Percentiles rank a stretch among this genome's conserved stretches.
Conservation (phyloP, 2,329 filamentous ascomycete genomes). For the Thelonectria discophora region DNA sequence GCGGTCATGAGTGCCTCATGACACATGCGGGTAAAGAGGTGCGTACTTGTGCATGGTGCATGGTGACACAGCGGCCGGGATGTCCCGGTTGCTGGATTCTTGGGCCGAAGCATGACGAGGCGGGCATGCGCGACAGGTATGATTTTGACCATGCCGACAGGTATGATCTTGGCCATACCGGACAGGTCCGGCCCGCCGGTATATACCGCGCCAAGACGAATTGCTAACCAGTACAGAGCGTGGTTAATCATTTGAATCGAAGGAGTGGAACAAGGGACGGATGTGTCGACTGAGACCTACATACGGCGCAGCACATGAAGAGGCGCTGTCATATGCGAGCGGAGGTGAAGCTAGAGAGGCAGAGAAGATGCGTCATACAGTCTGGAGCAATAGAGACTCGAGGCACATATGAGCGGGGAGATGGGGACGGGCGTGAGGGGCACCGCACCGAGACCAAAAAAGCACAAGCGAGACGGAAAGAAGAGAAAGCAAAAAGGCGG, state of each 20-base stretch:
- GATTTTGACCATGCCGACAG: background rate
- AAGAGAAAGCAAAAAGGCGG: background rate
- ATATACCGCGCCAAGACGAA: background rate
- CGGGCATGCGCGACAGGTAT: background rate
- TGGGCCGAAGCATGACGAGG: background rate
- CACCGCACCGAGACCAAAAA: background rate
- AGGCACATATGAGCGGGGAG: conserved; percentile 6
- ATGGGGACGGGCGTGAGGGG: background rate
- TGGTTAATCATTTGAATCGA: background rate
- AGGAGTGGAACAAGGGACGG: background rate
- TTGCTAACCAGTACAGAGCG: background rate
- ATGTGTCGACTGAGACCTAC: background rate
- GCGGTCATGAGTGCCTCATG: background rate
- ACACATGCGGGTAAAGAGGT: background rate
- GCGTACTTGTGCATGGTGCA: too few species aligned
- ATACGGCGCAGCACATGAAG: background rate
- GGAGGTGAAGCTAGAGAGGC: background rate
- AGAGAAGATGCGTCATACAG: conserved; percentile 1
- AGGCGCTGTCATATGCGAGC: background rate
- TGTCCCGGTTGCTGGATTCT: background rate
- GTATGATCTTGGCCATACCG: background rate
- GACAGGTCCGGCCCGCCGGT: background rate
- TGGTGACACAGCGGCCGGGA: background rate
- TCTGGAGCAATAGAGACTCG: background rate
- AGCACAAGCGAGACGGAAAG: background rate